Conservation (phyloP, 2,329 filamentous ascomycete genomes). For the Fonsecaea nubica region DNA sequence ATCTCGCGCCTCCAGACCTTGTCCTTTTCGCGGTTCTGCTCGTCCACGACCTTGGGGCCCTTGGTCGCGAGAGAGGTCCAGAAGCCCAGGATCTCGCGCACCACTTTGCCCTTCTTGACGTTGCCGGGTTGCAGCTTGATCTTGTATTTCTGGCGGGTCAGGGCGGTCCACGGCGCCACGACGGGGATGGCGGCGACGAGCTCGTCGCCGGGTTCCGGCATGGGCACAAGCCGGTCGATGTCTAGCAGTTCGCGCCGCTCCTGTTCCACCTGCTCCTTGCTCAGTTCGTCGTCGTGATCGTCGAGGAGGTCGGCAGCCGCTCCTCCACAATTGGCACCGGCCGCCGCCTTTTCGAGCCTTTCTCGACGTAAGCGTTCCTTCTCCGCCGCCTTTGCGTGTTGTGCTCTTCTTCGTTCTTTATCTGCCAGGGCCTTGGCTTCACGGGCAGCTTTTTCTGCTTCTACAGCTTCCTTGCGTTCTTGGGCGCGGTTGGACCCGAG, state of each 20-base stretch:
- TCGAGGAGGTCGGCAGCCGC: constrained; percentile 3
- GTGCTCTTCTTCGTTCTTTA: constrained; percentile 75
- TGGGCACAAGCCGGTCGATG: constrained; percentile 77
- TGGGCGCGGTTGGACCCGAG: constrained; percentile 74
- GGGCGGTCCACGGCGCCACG: constrained; percentile 68
- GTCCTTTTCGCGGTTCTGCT: constrained; percentile 56
- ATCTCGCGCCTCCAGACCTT: constrained; percentile 64
- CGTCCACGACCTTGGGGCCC: constrained; percentile 60
- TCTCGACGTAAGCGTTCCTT: constrained; percentile 69
- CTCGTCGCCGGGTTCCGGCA: constrained; percentile 80
- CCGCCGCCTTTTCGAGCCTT: constrained; percentile 70
- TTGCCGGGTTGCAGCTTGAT: constrained; percentile 90
- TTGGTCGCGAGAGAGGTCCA: constrained; percentile 59
- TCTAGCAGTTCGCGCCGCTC: constrained; percentile 57
- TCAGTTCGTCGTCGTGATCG: constrained; percentile 65
- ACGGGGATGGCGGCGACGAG: constrained; percentile 66
- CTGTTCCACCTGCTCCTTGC: constrained; percentile 54
- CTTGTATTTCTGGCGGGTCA: constrained; percentile 83
- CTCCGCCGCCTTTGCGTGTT: constrained; percentile 78
- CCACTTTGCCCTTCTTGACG: constrained; percentile 91
- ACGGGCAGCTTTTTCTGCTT: constrained; percentile 66
- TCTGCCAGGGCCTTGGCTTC: constrained; percentile 76
- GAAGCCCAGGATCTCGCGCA: constrained; percentile 83
- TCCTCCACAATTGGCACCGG: constrained; percentile 32
- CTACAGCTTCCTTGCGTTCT: constrained; percentile 71